phyloP scores from a whole-genome alignment of 768 basidiomycete genomes.

The Suillus luteus region DNA sequence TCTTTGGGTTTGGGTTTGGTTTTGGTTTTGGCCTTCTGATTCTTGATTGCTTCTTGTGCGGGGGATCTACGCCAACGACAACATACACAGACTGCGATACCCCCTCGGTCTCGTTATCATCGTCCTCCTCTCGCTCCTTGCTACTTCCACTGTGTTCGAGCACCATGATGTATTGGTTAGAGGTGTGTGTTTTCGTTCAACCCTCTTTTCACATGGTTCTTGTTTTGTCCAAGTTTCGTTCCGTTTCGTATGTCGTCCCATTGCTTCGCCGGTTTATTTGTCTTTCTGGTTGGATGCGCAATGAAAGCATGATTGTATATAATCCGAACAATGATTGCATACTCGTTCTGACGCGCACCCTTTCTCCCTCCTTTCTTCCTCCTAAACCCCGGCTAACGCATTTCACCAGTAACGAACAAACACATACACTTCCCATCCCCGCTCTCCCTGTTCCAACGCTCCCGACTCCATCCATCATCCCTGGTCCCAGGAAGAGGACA shows the following conservation, averaged over 20 bases:
- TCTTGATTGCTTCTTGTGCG: neutral
- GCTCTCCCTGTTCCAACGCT: neutral
- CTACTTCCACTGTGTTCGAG: conserved; percentile 57
- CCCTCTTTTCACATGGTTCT: neutral
- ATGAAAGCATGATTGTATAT: neutral
- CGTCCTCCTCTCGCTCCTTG: conserved; percentile 57
- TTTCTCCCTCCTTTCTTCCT: neutral
- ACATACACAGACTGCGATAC: conserved; percentile 57
- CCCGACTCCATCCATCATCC: neutral
- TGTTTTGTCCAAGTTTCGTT: neutral
- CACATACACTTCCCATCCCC: neutral
- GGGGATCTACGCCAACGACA: neutral
- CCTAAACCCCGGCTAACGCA: neutral
- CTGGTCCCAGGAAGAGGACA: neutral
- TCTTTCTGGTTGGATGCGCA: neutral
- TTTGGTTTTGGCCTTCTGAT: neutral
- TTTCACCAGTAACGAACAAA: neutral
- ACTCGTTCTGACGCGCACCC: neutral
- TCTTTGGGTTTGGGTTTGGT: neutral
- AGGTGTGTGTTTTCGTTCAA: conserved; percentile 44
- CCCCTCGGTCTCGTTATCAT: conserved; percentile 58
- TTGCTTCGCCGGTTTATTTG: neutral
- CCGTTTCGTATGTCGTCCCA: neutral
- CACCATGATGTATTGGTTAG: conserved; percentile 68
- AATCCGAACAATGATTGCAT: neutral